These are phyloP conservation scores for Starmerella riodocensis DNA, from an alignment of 805 yeast species.

Conservation along the genomic window DNA sequence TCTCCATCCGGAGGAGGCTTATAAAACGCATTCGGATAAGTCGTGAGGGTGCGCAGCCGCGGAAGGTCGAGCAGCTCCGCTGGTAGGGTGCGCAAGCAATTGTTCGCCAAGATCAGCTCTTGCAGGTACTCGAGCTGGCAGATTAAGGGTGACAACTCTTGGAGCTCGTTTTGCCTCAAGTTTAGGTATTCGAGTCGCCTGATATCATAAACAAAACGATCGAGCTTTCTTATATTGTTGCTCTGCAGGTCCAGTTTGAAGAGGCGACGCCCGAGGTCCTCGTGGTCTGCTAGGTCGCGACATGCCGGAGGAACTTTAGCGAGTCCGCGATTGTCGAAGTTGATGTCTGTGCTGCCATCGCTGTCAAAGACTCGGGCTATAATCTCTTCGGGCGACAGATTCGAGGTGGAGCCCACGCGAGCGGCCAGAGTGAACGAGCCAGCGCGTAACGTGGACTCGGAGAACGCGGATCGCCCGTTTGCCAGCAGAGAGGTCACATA, in stretches of 20 bases:
- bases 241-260: slow-evolving; percentile 25
- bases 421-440: slow-evolving; percentile 7
- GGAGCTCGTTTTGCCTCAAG: slow-evolving; percentile 27
- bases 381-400: slow-evolving; percentile 4
- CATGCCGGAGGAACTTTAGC: slow-evolving; percentile 27
- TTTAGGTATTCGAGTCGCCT: slow-evolving; percentile 27
- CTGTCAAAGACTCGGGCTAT: slow-evolving; percentile 9
- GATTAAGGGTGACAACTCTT: slow-evolving; percentile 26
- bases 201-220: slow-evolving; percentile 26
- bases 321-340: slow-evolving; percentile 22
- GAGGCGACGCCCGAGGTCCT: slow-evolving; percentile 19
- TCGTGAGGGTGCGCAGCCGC: slow-evolving; percentile 23
- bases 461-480: neutral
- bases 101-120: slow-evolving; percentile 29
- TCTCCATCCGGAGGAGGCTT: slow-evolving; percentile 15
- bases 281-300: slow-evolving; percentile 24
- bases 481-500: neutral
- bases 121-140: slow-evolving; percentile 23
- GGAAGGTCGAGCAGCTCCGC: slow-evolving; percentile 26
- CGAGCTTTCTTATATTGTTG: slow-evolving; percentile 24
- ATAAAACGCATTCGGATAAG: slow-evolving; percentile 29
- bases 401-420: slow-evolving; percentile 5
- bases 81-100: slow-evolving; percentile 27
- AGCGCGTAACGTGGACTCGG: slow-evolving; percentile 1
- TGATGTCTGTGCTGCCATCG: slow-evolving; percentile 2